A percentile compares a stretch with the other conserved stretches of the same genome.
Conservation (phyloP, 176 grass and related monocot genomes). For the Paspalum notatum region DNA sequence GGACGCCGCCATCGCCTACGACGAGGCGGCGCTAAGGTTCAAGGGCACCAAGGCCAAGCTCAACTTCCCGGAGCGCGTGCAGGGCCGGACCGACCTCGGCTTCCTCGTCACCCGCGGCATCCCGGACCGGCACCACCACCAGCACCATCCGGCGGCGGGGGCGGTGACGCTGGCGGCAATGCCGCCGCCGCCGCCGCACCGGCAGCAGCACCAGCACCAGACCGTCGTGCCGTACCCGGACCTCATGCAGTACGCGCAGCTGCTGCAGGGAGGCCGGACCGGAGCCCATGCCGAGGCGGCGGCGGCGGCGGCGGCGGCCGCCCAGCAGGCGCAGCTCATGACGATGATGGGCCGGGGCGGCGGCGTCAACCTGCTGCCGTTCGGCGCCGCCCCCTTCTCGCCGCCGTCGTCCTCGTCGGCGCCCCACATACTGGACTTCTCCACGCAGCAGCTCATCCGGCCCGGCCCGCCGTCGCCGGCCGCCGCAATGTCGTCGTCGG, state of each 20-base stretch:
- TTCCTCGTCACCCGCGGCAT: constrained; percentile 64
- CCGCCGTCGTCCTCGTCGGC: constrained; percentile 33
- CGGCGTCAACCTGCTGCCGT: constrained; percentile 38
- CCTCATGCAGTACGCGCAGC: constrained; percentile 88
- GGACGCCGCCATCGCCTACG: constrained; percentile 70
- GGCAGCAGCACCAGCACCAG: constrained; percentile 10
- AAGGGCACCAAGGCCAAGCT: constrained; percentile 73
- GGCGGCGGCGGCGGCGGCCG: neutral
- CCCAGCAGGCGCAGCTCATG: neutral
- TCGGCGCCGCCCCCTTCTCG: constrained; percentile 28
- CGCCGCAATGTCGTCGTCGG: constrained; percentile 28
- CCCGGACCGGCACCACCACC: constrained; percentile 25
- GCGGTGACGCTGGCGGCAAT: constrained; percentile 1
- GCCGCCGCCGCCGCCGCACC: constrained; percentile 27
- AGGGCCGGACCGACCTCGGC: constrained; percentile 75
- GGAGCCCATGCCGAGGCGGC: constrained; percentile 25
- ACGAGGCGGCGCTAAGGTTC: constrained; percentile 69
- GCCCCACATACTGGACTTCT: constrained; percentile 65
- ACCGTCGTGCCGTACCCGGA: constrained; percentile 56
- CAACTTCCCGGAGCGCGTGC: constrained; percentile 82
- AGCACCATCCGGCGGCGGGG: neutral
- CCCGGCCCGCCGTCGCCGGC: constrained; percentile 34
- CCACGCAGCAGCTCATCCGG: constrained; percentile 61
- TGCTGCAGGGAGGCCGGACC: constrained; percentile 59
- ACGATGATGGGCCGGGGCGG: constrained; percentile 35